A percentile compares a stretch with the other conserved stretches of the same genome.
These are phyloP conservation scores for Lyophyllum semitale DNA, from an alignment of 768 basidiomycete species.

Conservation along the genomic window DNA sequence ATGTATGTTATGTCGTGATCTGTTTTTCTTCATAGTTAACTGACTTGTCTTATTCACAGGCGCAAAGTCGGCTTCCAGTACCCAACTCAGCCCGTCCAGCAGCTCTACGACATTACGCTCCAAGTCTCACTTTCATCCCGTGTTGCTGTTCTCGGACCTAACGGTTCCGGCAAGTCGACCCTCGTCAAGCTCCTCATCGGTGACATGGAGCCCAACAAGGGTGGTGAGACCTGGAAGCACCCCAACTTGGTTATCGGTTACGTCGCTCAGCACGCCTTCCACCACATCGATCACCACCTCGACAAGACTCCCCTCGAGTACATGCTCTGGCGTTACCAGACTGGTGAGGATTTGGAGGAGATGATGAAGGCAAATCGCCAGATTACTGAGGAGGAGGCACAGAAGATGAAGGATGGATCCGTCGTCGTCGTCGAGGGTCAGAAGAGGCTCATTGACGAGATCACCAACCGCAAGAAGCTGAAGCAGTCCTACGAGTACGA, in stretches of 20 bases:
- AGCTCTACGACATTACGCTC: slow-evolving; percentile 91
- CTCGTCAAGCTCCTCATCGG: slow-evolving; percentile 96
- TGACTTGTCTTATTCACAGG: slow-evolving; percentile 24
- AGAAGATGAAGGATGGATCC: slow-evolving; percentile 97
- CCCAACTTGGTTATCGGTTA: slow-evolving; percentile 99
- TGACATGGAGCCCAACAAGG: slow-evolving; percentile 94
- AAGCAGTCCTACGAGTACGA: slow-evolving; percentile 99
- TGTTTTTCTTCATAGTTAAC: not conserved
- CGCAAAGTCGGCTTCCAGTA: slow-evolving; percentile 98
- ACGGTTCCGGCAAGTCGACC: slow-evolving; percentile 98
- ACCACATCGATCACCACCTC: slow-evolving; percentile 97
- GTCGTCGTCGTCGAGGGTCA: slow-evolving; percentile 87
- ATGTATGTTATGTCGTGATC: slow-evolving; percentile 49
- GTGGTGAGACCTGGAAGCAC: slow-evolving; percentile 98
- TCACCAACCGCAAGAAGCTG: slow-evolving; percentile 90
- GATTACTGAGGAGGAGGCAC: slow-evolving; percentile 82
- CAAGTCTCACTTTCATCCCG: slow-evolving; percentile 98
- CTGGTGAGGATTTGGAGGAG: slow-evolving; percentile 97
- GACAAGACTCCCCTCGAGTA: slow-evolving; percentile 99
- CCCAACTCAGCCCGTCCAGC: slow-evolving; percentile 81
- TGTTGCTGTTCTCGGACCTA: slow-evolving; percentile 97
- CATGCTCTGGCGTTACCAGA: slow-evolving; percentile 99
- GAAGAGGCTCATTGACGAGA: slow-evolving; percentile 95
- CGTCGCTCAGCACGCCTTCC: slow-evolving; percentile 99
- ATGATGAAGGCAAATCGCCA: slow-evolving; percentile 88